phyloP scores from a whole-genome alignment of 352 stramenopile species.

The Phytophthora foliorum region DNA sequence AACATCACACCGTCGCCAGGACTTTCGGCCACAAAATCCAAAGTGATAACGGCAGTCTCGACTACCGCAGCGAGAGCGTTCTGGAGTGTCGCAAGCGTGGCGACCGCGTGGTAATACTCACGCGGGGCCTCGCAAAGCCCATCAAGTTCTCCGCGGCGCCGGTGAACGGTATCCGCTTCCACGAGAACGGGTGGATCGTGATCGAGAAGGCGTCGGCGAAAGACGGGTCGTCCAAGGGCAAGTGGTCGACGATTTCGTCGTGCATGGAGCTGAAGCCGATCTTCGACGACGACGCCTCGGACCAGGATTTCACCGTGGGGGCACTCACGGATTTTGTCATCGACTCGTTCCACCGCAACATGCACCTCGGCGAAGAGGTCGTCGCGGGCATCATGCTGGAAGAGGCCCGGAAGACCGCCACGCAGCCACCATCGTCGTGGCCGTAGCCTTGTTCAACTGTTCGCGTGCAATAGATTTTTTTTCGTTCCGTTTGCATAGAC shows the following conservation, averaged over 20 bases:
- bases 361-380: slow-evolving; percentile 39
- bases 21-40: slow-evolving; percentile 51
- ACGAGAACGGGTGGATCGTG: slow-evolving; percentile 57
- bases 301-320: slow-evolving; percentile 44
- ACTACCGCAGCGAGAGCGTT: slow-evolving; percentile 53
- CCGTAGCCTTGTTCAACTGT: slow-evolving; percentile 6
- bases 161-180: slow-evolving; percentile 52
- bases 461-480: slow-evolving; percentile 35
- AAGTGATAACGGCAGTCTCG: slow-evolving; percentile 34
- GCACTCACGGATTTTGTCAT: slow-evolving; percentile 46
- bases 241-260: slow-evolving; percentile 36
- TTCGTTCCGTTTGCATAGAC: background rate
- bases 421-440: slow-evolving; percentile 17
- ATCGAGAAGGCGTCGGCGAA: slow-evolving; percentile 33
- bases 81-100: slow-evolving; percentile 42
- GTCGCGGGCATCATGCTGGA: slow-evolving; percentile 41
- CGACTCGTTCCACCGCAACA: slow-evolving; percentile 47
- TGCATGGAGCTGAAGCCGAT: slow-evolving; percentile 40
- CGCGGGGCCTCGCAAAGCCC: slow-evolving; percentile 48
- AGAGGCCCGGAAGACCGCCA: slow-evolving; percentile 31
- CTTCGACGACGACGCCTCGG: slow-evolving; percentile 33
- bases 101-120: slow-evolving; percentile 59
- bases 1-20: slow-evolving; percentile 26
- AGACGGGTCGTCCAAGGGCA: slow-evolving; percentile 20
- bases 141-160: slow-evolving; percentile 51